Percentiles rank a stretch among this genome's conserved stretches.
phyloP scores from a whole-genome alignment of 192 early-diverging fungal species.

The Coemansia sp. region DNA sequence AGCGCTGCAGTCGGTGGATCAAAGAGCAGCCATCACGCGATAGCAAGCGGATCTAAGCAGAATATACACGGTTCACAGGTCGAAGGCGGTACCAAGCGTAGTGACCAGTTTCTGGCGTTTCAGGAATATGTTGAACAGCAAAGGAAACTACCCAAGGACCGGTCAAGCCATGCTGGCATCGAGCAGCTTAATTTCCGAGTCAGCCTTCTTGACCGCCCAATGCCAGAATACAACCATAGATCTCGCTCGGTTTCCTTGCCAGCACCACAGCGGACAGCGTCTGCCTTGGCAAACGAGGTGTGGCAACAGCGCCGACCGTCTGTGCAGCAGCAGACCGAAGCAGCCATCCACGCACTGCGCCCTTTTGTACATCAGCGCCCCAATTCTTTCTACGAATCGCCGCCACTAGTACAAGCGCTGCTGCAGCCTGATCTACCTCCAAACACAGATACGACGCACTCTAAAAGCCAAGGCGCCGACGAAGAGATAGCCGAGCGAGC shows the following conservation, averaged over 20 bases:
- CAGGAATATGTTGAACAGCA: conserved; percentile 50
- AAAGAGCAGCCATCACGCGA: background rate
- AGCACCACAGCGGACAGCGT: conserved; percentile 11
- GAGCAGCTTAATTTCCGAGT: conserved; percentile 54
- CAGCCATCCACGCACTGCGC: background rate
- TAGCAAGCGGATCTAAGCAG: background rate
- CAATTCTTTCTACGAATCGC: conserved; percentile 36
- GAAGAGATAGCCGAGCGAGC: conserved; percentile 34
- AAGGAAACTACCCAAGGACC: conserved; percentile 4
- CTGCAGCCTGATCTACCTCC: conserved; percentile 12
- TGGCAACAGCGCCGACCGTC: conserved; percentile 4
- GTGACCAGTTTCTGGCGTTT: conserved; percentile 20
- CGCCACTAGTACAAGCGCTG: conserved; percentile 39
- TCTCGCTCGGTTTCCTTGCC: conserved; percentile 40
- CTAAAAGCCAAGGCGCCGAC: conserved; percentile 19
- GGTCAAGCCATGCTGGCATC: conserved; percentile 17
- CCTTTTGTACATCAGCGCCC: conserved; percentile 26
- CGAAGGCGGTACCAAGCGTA: background rate
- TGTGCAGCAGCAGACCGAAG: background rate
- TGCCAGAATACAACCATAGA: conserved; percentile 12
- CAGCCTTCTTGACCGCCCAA: conserved; percentile 37
- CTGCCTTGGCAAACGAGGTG: conserved; percentile 4
- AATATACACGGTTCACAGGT: background rate
- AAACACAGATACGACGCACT: background rate
- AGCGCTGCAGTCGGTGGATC: background rate